These are phyloP conservation scores for Triticum turgidum DNA, from an alignment of 176 grass and related monocot genomes.

Conservation along the genomic window DNA sequence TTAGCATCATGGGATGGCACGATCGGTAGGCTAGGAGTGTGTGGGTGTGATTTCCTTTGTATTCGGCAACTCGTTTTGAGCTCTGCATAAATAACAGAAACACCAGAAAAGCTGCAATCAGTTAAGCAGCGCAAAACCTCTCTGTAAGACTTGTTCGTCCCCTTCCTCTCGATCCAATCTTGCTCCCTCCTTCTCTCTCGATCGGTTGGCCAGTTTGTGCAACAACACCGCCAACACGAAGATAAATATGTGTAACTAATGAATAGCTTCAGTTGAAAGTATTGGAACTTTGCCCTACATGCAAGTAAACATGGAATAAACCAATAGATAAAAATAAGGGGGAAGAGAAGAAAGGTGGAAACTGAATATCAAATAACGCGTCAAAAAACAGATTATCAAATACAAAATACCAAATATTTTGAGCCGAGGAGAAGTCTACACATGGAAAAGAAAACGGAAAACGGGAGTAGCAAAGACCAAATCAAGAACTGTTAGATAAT, in stretches of 20 bases:
- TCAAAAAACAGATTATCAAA: not conserved
- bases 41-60: too few relatives aligned
- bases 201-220: too few relatives aligned
- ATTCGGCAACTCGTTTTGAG: too few relatives aligned
- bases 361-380: not conserved
- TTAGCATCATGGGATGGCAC: too few relatives aligned
- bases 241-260: slow-evolving; percentile 93
- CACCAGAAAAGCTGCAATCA: too few relatives aligned
- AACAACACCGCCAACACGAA: slow-evolving; percentile 56
- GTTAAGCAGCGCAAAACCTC: too few relatives aligned
- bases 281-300: slow-evolving; percentile 68
- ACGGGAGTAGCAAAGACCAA: not conserved
- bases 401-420: not conserved
- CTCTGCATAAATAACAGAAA: too few relatives aligned
- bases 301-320: not conserved
- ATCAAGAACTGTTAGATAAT: not conserved
- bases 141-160: too few relatives aligned
- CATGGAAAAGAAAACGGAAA: not conserved
- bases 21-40: too few relatives aligned
- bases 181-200: too few relatives aligned
- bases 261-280: slow-evolving; percentile 60
- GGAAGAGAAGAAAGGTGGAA: not conserved
- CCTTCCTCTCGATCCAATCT: too few relatives aligned
- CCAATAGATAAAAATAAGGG: not conserved
- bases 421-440: not conserved